A percentile compares a stretch with the other conserved stretches of the same genome.
Evolutionary conservation across 768 basidiomycete species (phyloP).

Genomic region (Fomitopsis pulvina): DNA sequence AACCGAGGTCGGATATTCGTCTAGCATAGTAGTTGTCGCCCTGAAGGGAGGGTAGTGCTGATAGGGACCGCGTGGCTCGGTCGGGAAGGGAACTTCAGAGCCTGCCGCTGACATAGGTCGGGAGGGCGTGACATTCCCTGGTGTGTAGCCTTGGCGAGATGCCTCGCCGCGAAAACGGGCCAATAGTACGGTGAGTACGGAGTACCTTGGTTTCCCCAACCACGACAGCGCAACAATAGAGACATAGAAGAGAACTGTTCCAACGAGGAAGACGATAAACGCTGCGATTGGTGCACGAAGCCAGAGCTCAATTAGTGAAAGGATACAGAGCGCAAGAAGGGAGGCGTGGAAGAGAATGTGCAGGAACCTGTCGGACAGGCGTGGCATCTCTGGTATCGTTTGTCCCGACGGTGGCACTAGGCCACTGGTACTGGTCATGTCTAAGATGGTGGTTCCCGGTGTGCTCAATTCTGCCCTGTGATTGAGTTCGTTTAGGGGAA

Average conservation of each 20-base stretch:
- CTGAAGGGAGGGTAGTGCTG: slow-evolving; percentile 60
- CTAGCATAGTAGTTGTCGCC: slow-evolving; percentile 28
- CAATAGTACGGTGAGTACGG: slow-evolving; percentile 46
- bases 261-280: slow-evolving; percentile 61
- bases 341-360: slow-evolving; percentile 51
- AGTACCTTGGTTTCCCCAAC: slow-evolving; percentile 49
- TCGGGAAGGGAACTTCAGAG: slow-evolving; percentile 38
- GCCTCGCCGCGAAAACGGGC: slow-evolving; percentile 34
- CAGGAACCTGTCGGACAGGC: slow-evolving; percentile 30
- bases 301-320: slow-evolving; percentile 58
- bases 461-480: slow-evolving; percentile 40
- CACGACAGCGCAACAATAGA: slow-evolving; percentile 49
- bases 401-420: slow-evolving; percentile 23
- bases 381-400: slow-evolving; percentile 29
- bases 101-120: slow-evolving; percentile 35
- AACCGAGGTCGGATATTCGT: slow-evolving; percentile 32
- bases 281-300: slow-evolving; percentile 41
- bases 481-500: slow-evolving; percentile 50
- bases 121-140: slow-evolving; percentile 26
- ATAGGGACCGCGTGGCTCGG: slow-evolving; percentile 52
- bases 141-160: slow-evolving; percentile 20
- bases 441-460: slow-evolving; percentile 40
- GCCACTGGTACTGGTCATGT: slow-evolving; percentile 36
- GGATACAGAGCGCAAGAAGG: slow-evolving; percentile 49
- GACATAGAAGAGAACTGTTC: slow-evolving; percentile 53